phyloP scores from a whole-genome alignment of 441 rosid species.

The Syzygium malaccense region DNA sequence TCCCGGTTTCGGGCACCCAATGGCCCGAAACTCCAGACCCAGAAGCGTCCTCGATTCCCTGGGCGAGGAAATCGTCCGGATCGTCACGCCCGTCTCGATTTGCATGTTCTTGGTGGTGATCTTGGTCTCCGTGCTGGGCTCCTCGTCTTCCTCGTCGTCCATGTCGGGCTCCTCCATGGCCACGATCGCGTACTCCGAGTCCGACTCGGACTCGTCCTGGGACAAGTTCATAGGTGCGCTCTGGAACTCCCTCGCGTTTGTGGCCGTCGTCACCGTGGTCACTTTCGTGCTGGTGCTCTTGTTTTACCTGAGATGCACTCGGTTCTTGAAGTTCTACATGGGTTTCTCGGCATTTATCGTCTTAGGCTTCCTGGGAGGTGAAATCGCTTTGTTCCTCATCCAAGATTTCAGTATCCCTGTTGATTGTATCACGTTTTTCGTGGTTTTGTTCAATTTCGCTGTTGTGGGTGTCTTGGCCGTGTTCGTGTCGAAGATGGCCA shows the following conservation, averaged over 20 bases:
- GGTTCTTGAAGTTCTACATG: slow-evolving; percentile 69
- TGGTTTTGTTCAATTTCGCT: slow-evolving; percentile 66
- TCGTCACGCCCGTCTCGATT: slow-evolving; percentile 75
- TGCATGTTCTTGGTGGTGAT: slow-evolving; percentile 84
- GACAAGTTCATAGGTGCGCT: slow-evolving; percentile 76
- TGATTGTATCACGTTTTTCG: slow-evolving; percentile 50
- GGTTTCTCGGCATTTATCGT: slow-evolving; percentile 85
- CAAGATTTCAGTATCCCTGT: slow-evolving; percentile 47
- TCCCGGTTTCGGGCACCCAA: slow-evolving; percentile 11
- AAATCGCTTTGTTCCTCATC: slow-evolving; percentile 45
- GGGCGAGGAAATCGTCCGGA: slow-evolving; percentile 85
- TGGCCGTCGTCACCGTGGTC: slow-evolving; percentile 56
- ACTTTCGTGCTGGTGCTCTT: slow-evolving; percentile 80
- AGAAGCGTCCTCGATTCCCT: slow-evolving; percentile 41
- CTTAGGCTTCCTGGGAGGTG: slow-evolving; percentile 76
- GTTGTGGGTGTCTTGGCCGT: slow-evolving; percentile 83
- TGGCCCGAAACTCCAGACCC: slow-evolving; percentile 65
- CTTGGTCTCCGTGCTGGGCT: slow-evolving; percentile 53
- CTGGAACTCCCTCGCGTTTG: slow-evolving; percentile 73
- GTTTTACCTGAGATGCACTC: slow-evolving; percentile 77
- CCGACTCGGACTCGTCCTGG: slow-evolving; percentile 72
- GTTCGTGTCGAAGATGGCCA: slow-evolving; percentile 75
- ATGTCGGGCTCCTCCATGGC: slow-evolving; percentile 44
- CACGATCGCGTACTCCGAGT: slow-evolving; percentile 69
- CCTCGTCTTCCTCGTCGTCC: slow-evolving; percentile 31